These are phyloP conservation scores for Lichtheimia hyalospora DNA, from an alignment of 371 early-diverging fungal species.

Conservation along the genomic window DNA sequence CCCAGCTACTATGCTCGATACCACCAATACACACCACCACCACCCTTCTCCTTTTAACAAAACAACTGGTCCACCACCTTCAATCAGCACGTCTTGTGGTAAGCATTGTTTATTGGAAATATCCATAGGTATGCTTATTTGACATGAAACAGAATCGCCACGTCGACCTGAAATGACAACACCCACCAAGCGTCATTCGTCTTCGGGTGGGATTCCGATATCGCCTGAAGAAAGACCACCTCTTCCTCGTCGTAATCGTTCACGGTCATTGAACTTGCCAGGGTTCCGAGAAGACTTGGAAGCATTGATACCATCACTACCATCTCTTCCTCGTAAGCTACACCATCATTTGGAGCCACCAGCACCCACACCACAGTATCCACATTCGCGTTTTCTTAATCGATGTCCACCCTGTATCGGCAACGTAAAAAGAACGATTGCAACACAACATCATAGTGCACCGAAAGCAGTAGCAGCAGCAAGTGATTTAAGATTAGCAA, in stretches of 20 bases:
- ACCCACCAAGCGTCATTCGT: no score
- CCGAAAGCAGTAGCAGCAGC: slow-evolving; percentile 13
- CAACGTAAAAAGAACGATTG: background rate
- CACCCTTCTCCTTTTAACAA: no score
- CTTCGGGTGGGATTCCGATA: no score
- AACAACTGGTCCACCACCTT: no score
- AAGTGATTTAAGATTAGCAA: slow-evolving; percentile 13
- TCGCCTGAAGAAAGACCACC: background rate
- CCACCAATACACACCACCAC: no score
- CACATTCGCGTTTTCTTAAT: slow-evolving; percentile 15
- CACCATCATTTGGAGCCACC: background rate
- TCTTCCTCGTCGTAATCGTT: background rate
- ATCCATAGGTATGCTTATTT: no score
- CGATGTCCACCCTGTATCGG: slow-evolving; percentile 13
- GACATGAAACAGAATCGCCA: no score
- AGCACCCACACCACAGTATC: background rate
- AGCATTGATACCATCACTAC: background rate
- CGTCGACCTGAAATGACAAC: no score
- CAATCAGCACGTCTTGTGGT: no score
- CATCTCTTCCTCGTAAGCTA: background rate
- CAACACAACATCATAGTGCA: slow-evolving; percentile 14
- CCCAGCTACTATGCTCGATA: no score
- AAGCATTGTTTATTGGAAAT: no score
- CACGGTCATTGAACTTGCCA: background rate
- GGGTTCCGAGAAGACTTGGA: background rate